These are phyloP conservation scores for Massarina eburnea DNA, from an alignment of 2,329 filamentous ascomycete genomes.

Conservation along the genomic window DNA sequence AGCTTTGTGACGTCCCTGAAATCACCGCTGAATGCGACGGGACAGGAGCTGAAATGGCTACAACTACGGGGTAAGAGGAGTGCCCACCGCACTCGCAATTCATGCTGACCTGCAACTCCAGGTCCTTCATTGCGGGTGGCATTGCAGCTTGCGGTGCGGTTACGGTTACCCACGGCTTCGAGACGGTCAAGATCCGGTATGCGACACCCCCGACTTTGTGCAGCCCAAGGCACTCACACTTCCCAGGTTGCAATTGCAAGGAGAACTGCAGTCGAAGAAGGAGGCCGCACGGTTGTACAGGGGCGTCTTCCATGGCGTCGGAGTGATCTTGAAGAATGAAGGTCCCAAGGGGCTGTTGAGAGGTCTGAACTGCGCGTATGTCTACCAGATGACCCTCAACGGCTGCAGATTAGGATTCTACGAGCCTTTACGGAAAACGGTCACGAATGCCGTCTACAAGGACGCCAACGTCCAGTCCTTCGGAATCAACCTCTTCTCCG, in stretches of 20 bases:
- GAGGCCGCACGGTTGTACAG: constrained; percentile 86
- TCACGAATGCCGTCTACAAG: constrained; percentile 70
- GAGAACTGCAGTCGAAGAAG: constrained; percentile 85
- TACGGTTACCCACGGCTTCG: constrained; percentile 95
- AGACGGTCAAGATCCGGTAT: constrained; percentile 97
- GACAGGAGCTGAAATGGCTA: constrained; percentile 43
- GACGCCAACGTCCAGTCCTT: constrained; percentile 79
- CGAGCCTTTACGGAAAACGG: constrained; percentile 78
- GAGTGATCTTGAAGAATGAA: constrained; percentile 88
- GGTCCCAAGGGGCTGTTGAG: constrained; percentile 83
- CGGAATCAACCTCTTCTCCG: constrained; percentile 89
- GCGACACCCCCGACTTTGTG: constrained; percentile 21
- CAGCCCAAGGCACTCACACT: neutral
- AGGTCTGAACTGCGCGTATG: constrained; percentile 88
- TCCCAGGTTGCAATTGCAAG: constrained; percentile 85
- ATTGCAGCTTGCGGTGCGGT: constrained; percentile 97
- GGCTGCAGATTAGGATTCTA: constrained; percentile 97
- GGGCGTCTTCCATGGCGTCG: constrained; percentile 87
- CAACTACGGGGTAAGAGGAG: constrained; percentile 47
- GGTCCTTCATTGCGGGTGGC: constrained; percentile 92
- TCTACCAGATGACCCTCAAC: constrained; percentile 96
- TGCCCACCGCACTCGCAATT: neutral
- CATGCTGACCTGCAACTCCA: constrained; percentile 25
- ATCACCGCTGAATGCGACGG: too few relatives aligned
- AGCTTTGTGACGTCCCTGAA: too few relatives aligned